Percentiles rank a stretch among this genome's conserved stretches.
Conservation (phyloP, 176 grass and related monocot genomes). For the Otatea glauca region DNA sequence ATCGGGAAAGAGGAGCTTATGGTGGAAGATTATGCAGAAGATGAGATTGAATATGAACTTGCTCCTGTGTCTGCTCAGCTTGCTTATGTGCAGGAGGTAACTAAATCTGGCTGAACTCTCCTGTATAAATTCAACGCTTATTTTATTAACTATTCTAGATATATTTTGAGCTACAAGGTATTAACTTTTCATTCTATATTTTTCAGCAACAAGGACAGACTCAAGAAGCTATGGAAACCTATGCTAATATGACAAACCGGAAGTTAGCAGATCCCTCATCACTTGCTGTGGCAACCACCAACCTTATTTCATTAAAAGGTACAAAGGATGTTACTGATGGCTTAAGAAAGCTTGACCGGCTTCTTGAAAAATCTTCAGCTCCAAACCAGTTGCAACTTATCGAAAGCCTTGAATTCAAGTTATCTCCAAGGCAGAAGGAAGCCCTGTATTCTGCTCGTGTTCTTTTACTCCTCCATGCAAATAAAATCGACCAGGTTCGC, state of each 20-base stretch:
- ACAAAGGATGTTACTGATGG: conserved; percentile 81
- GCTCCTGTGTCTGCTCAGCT: conserved; percentile 85
- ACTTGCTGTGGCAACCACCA: conserved; percentile 79
- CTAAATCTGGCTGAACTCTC: neutral
- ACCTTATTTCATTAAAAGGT: conserved; percentile 80
- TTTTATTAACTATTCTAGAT: conserved; percentile 27
- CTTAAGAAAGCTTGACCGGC: conserved; percentile 70
- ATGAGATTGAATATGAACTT: conserved; percentile 79
- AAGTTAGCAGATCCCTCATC: conserved; percentile 65
- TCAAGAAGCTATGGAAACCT: conserved; percentile 81
- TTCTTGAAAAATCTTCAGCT: conserved; percentile 69
- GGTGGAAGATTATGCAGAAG: conserved; percentile 72
- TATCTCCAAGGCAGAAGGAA: conserved; percentile 78
- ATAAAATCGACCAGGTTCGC: conserved; percentile 83
- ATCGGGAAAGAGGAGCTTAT: conserved; percentile 86
- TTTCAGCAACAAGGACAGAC: conserved; percentile 82
- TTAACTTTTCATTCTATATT: conserved; percentile 31
- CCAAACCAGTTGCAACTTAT: conserved; percentile 69
- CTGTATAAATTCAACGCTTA: neutral
- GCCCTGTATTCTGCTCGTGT: conserved; percentile 71
- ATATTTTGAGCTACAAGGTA: conserved; percentile 58
- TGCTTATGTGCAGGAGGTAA: conserved; percentile 85
- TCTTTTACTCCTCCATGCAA: conserved; percentile 85
- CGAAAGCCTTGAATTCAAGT: conserved; percentile 73
- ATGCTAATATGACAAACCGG: conserved; percentile 60